These are phyloP conservation scores for Thielaviopsis populi DNA, from an alignment of 2,329 filamentous ascomycete genomes.

Conservation along the genomic window DNA sequence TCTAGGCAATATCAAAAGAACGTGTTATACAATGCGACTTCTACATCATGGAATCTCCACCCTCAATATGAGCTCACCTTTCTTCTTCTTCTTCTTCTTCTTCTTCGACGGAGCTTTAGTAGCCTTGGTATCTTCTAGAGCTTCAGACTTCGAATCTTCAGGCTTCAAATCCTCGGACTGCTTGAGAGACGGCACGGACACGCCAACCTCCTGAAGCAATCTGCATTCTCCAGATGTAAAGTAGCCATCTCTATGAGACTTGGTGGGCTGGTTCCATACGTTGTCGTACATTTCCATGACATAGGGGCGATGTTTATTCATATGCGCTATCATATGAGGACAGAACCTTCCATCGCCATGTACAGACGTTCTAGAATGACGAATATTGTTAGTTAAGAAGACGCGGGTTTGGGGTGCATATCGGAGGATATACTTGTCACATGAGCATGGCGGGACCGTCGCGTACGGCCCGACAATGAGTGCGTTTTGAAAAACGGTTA, in stretches of 20 bases:
- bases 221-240: neutral
- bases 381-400: neutral
- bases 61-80: neutral
- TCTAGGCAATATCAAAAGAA: no score
- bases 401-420: neutral
- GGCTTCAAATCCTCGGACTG: no score
- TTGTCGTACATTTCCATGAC: neutral
- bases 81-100: neutral
- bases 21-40: neutral
- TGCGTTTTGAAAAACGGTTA: neutral
- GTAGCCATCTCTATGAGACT: neutral
- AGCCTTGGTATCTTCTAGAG: neutral
- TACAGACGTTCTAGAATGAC: neutral
- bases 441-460: neutral
- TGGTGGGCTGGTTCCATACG: neutral
- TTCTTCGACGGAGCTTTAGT: neutral
- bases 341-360: neutral
- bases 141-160: neutral
- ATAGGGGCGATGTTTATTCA: neutral
- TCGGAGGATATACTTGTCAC: neutral
- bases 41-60: neutral
- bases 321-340: neutral
- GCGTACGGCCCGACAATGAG: neutral
- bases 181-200: neutral
- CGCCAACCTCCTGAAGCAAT: neutral